Percentiles rank a stretch among this genome's conserved stretches.
phyloP scores from a whole-genome alignment of 2,329 filamentous ascomycete species.

The Periglandula ipomoeae region DNA sequence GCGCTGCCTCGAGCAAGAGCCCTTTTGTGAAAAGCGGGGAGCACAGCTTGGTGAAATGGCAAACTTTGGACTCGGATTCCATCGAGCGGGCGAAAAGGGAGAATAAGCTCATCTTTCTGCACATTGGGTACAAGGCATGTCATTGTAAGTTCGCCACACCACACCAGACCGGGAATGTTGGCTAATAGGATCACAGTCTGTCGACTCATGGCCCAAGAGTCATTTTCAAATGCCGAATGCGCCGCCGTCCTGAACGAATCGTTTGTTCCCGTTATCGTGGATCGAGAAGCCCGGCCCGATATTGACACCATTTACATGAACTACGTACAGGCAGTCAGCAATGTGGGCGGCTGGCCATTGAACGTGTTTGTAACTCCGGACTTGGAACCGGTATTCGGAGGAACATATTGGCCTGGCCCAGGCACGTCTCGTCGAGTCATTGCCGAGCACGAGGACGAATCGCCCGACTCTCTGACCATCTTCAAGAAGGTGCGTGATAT shows the following conservation, averaged over 20 bases:
- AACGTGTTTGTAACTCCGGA: constrained; percentile 96
- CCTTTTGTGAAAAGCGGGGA: constrained; percentile 62
- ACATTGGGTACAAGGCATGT: constrained; percentile 90
- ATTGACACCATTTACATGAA: constrained; percentile 98
- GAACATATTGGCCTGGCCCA: constrained; percentile 89
- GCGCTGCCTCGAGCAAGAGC: constrained; percentile 31
- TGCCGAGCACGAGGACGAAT: constrained; percentile 40
- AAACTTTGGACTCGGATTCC: constrained; percentile 72
- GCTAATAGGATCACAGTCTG: constrained; percentile 46
- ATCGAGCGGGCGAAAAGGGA: constrained; percentile 67
- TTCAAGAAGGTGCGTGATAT: constrained; percentile 64
- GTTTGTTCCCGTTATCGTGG: constrained; percentile 88
- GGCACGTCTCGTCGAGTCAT: constrained; percentile 36
- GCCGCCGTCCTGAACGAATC: constrained; percentile 73
- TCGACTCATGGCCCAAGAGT: constrained; percentile 88
- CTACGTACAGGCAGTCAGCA: constrained; percentile 89
- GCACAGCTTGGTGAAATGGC: constrained; percentile 83
- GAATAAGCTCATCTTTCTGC: constrained; percentile 86
- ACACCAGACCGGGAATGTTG: neutral
- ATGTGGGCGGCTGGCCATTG: constrained; percentile 84
- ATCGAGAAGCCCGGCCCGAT: constrained; percentile 88
- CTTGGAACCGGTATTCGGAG: constrained; percentile 88
- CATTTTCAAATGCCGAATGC: constrained; percentile 75
- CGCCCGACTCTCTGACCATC: constrained; percentile 75
- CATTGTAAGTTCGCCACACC: constrained; percentile 57